phyloP scores from a whole-genome alignment of 1,284 basidiomycete species.

The Phellopilus nigrolimitatus region DNA sequence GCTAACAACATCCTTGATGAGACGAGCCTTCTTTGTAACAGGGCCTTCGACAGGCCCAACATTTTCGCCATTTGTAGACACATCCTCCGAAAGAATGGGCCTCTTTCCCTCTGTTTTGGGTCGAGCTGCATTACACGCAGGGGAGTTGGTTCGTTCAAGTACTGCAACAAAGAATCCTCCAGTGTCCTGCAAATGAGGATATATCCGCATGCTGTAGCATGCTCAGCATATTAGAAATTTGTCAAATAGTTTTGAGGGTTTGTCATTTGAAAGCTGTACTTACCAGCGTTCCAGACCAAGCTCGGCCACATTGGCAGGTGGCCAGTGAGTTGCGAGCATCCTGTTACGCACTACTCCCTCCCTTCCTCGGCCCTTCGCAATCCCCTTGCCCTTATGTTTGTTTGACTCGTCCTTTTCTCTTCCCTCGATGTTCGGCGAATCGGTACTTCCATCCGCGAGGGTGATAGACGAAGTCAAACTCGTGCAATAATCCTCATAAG shows the following conservation, averaged over 20 bases:
- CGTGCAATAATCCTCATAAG: conserved; percentile 51
- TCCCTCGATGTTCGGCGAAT: not conserved
- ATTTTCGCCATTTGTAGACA: not conserved
- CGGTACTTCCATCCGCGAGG: not conserved
- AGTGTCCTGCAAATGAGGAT: conserved; percentile 95
- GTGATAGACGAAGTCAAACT: conserved; percentile 30
- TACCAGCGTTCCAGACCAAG: conserved; percentile 71
- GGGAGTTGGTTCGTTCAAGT: conserved; percentile 50
- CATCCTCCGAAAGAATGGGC: conserved; percentile 32
- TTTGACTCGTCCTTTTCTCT: not conserved
- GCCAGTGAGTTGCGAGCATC: conserved; percentile 74
- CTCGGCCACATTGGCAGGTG: conserved; percentile 58
- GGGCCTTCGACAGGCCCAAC: conserved; percentile 34
- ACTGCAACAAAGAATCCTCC: conserved; percentile 98
- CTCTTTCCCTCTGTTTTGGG: conserved; percentile 39
- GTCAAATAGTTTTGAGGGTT: not conserved
- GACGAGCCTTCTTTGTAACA: conserved; percentile 45
- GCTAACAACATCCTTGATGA: conserved; percentile 26
- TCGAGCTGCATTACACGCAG: conserved; percentile 2
- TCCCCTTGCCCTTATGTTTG: not conserved
- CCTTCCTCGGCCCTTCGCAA: conserved; percentile 16
- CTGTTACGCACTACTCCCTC: conserved; percentile 47
- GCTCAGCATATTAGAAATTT: not conserved
- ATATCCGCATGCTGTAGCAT: conserved; percentile 75
- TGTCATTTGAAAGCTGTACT: conserved; percentile 25